These are phyloP conservation scores for Teunomyces barrocoloradensis DNA, from an alignment of 805 yeast species.

Conservation along the genomic window DNA sequence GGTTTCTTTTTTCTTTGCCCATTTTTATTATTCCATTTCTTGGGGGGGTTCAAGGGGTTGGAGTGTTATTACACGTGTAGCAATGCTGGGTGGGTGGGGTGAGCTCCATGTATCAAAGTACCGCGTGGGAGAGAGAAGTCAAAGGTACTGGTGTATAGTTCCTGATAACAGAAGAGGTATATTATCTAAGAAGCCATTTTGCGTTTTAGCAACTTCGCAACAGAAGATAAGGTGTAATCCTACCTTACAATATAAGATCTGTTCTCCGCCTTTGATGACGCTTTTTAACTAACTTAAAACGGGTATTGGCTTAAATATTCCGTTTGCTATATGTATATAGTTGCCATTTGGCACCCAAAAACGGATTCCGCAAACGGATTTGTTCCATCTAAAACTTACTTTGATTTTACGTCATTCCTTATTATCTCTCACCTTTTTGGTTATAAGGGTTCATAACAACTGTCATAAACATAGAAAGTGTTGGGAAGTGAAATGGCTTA, in stretches of 20 bases:
- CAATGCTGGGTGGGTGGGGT: not conserved
- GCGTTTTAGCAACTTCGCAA: not conserved
- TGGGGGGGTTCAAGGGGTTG: conserved; percentile 3
- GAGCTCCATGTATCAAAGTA: not conserved
- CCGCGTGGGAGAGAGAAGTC: not conserved
- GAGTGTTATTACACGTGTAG: not conserved
- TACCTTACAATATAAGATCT: not conserved
- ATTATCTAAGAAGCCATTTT: not conserved
- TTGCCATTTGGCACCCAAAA: not conserved
- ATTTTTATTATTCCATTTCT: conserved; percentile 1
- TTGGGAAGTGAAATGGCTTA: no score
- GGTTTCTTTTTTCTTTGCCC: not conserved
- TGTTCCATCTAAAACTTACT: not conserved
- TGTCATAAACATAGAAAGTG: no score
- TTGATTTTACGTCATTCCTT: not conserved
- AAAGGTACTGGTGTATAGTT: not conserved
- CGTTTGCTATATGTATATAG: not conserved
- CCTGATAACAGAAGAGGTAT: not conserved
- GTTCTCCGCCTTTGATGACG: not conserved
- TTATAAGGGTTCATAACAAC: no score
- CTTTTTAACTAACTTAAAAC: not conserved
- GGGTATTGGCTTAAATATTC: not conserved
- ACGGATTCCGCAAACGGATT: not conserved
- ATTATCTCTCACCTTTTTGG: no score
- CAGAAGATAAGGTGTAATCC: not conserved